Evolutionary conservation across 2,329 filamentous ascomycete species (phyloP), one percentile per base, ranked within the genome.

Genomic region (Cordyceps cateniannulata): DNA sequence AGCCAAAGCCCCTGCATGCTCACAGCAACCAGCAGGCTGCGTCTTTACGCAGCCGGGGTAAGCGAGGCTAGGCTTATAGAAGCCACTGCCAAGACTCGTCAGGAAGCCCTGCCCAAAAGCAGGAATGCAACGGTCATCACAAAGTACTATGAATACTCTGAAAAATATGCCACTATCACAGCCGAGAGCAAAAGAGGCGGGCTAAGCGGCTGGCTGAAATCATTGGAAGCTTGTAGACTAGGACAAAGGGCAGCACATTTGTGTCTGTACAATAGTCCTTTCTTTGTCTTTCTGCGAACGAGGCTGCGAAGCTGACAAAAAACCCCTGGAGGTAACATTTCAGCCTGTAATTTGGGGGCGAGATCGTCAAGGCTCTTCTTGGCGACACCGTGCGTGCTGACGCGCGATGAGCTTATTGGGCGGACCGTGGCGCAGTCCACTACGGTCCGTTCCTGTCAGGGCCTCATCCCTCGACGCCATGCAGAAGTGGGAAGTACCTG

Each of bases 221-320:
- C 25, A 18, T 47, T 32, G 53, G 53, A 47, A 56, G 40, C 42
- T 56, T 56, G 53, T 56, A 47, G 47, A 56, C 18, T 47, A 42
- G 53, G 42, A 14, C 53, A 18, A 45, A 7, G 16, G 3, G n/a
- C 40, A 35, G 22, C 24, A 27, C 38, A n/a, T n/a, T 18, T 14
- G 42, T 51, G 45, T 24, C n/a, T n/a, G n/a, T n/a, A n/a, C n/a
- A n/a, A n/a, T n/a, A n/a, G n/a, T 24, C 22, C 18, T 35, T 6
- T 35, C 29, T 12, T 12, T 25, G 10, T 47, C n/a, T 18, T 25
- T 1, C 1, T 10, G 18, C 20, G 7, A 25, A 47, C 9, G 20
- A 40, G 29, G 44, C 44, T 40, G 44, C 25, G 32, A 7, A 44
- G 35, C 27, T 32, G 14, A 24, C 3, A 57, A 16, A 50, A 38